These are phyloP conservation scores for Cytospora mali DNA, from an alignment of 2,329 filamentous ascomycete genomes.

Conservation along the genomic window DNA sequence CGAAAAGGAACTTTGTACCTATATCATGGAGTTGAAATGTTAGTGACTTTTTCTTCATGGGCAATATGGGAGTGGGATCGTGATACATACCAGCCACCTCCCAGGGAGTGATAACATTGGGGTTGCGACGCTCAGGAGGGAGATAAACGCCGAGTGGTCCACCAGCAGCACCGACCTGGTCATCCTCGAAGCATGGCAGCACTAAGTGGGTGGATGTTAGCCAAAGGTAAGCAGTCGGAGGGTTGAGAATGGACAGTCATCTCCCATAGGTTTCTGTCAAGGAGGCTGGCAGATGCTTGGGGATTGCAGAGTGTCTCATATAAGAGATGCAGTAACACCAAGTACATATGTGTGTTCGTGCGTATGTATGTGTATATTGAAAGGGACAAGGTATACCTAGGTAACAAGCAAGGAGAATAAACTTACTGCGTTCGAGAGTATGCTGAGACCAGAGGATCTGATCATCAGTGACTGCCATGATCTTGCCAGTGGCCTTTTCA, in stretches of 20 bases:
- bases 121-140: slow-evolving; percentile 9
- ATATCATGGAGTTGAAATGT: not conserved
- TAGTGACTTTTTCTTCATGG: not conserved
- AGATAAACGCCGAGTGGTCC: slow-evolving; percentile 6
- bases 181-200: slow-evolving; percentile 14
- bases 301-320: not conserved
- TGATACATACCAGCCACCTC: slow-evolving; percentile 16
- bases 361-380: too few species aligned
- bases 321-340: too few species aligned
- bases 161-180: slow-evolving; percentile 12
- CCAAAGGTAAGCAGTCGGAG: not conserved
- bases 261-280: not conserved
- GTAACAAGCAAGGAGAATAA: not conserved
- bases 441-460: slow-evolving; percentile 12
- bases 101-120: slow-evolving; percentile 2
- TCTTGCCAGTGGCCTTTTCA: slow-evolving; percentile 5
- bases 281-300: not conserved
- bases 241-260: not conserved
- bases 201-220: not conserved
- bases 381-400: not conserved
- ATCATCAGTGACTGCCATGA: slow-evolving; percentile 21
- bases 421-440: slow-evolving; percentile 6
- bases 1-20: slow-evolving; percentile 17
- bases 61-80: not conserved
- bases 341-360: too few species aligned